These are phyloP conservation scores for Rosa multiflora DNA, from an alignment of 306 rosid genomes.

Conservation along the genomic window DNA sequence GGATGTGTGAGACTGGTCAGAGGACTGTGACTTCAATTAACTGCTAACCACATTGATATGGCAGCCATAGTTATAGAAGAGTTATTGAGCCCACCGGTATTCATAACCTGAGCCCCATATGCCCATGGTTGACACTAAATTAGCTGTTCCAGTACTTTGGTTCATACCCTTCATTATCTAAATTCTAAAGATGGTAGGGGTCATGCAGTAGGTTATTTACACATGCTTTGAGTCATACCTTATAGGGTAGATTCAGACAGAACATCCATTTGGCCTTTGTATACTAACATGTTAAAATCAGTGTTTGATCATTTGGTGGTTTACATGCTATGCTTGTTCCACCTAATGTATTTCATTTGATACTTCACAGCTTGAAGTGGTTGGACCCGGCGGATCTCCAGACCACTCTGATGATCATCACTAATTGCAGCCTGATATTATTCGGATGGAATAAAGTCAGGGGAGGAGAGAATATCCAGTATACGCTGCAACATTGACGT, in stretches of 20 bases:
- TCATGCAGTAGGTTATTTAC: background rate
- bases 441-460: constrained; percentile 51
- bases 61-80: background rate
- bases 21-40: background rate
- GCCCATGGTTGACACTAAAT: constrained; percentile 7
- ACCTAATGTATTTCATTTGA: constrained; percentile 27
- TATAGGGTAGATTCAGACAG: background rate
- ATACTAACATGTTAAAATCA: background rate
- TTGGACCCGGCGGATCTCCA: constrained; percentile 95
- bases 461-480: constrained; percentile 44
- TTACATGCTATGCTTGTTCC: background rate
- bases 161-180: background rate
- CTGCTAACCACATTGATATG: background rate
- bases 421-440: constrained; percentile 40
- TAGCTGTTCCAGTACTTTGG: constrained; percentile 17
- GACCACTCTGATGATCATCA: constrained; percentile 73
- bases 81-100: background rate
- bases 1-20: background rate
- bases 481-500: constrained; percentile 35
- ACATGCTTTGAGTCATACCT: background rate
- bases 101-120: constrained; percentile 14
- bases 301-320: background rate
- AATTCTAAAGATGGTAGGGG: background rate
- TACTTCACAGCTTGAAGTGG: constrained; percentile 80
- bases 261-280: background rate